Conservation (phyloP, 495 filamentous ascomycete genomes). For the Aspergillus olivimuriae region DNA sequence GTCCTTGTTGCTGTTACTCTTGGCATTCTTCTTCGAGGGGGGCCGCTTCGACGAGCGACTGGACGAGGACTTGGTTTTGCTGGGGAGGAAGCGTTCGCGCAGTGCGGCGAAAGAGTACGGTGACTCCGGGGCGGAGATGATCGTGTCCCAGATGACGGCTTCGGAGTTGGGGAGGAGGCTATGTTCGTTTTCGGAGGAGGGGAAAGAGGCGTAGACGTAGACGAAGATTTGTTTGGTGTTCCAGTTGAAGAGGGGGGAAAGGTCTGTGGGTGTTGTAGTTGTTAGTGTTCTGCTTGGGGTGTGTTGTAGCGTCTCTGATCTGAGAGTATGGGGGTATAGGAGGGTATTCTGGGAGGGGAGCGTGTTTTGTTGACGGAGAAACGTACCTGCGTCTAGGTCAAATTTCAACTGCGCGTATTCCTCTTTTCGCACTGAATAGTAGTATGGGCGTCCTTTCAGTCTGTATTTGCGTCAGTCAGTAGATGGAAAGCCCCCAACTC, state of each 20-base stretch:
- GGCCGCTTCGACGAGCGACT: slow-evolving; percentile 5
- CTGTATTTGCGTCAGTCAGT: slow-evolving; percentile 34
- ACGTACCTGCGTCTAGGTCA: slow-evolving; percentile 68
- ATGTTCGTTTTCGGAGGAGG: slow-evolving; percentile 38
- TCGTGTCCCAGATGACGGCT: slow-evolving; percentile 91
- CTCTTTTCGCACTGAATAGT: slow-evolving; percentile 86
- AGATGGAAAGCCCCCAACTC: too few relatives aligned
- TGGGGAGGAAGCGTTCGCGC: slow-evolving; percentile 26
- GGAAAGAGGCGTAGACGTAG: slow-evolving; percentile 86
- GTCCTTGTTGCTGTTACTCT: too few relatives aligned
- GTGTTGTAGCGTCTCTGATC: slow-evolving; percentile 2
- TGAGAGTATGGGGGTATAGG: neutral
- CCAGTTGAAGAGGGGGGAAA: slow-evolving; percentile 93
- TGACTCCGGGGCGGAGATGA: slow-evolving; percentile 67
- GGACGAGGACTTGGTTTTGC: slow-evolving; percentile 7
- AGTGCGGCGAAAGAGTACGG: slow-evolving; percentile 44
- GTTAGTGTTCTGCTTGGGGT: neutral
- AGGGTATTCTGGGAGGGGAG: neutral
- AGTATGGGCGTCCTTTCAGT: slow-evolving; percentile 82
- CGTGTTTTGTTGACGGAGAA: neutral
- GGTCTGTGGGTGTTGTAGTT: slow-evolving; percentile 45
- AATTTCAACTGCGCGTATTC: slow-evolving; percentile 94
- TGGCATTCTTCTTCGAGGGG: slow-evolving; percentile 15
- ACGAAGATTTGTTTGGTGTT: slow-evolving; percentile 99
- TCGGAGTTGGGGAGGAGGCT: slow-evolving; percentile 43